Base-by-base conservation (phyloP, 768 basidiomycete genomes). In the Kwoniella sp. region DNA sequence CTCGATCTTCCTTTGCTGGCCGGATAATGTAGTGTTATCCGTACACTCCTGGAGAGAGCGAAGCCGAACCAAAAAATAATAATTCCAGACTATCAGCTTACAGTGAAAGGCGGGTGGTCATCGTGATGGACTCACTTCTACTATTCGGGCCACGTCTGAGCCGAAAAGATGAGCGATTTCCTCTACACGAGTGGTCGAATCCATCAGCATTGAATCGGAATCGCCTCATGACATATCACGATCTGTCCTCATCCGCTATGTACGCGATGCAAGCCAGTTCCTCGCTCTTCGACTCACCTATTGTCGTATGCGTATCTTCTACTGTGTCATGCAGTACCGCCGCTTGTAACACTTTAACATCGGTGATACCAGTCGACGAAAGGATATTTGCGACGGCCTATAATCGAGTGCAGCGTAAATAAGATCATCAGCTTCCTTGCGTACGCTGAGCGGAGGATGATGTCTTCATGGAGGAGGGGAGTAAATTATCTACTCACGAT, bases 281-380 rank as follows among this genome's bases (percentile, higher is more conserved):
- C n/a, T n/a, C n/a, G n/a, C n/a, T n/a, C n/a, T n/a, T n/a, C n/a
- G n/a, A n/a, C n/a, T 49, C 58, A 74, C 72, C 70, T 0, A 73
- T 65, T 0, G 76, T 73, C 4, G 76, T 77, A 21, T 77, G 72
- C 13, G 80, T 81, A 52, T 81, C 80, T 58, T 81, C 80, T 15
- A 81, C 72, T 3, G 78, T 77, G 60, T 81, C 80, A 55, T 81
- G 80, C 36, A 80, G 50, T 4, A 80, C 63, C 0, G 80, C 80
- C 0, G 80, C 79, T 54, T 78, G 74, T 0, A 81, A 50, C 0
- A 77, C 74, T n/a, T 67, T 55, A 21, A 79, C 64, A 58, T 78
- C 70, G 4, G 68, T 72, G 19, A 78, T 66, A 22, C 78, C 78
- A 10, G 77, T 75, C 7, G 71, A 68, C 7, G 77, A 72, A 10